Evolutionary conservation across 805 yeast species (phyloP), one percentile per base, ranked within the genome.

Genomic region (Ogataea pilisensis): DNA sequence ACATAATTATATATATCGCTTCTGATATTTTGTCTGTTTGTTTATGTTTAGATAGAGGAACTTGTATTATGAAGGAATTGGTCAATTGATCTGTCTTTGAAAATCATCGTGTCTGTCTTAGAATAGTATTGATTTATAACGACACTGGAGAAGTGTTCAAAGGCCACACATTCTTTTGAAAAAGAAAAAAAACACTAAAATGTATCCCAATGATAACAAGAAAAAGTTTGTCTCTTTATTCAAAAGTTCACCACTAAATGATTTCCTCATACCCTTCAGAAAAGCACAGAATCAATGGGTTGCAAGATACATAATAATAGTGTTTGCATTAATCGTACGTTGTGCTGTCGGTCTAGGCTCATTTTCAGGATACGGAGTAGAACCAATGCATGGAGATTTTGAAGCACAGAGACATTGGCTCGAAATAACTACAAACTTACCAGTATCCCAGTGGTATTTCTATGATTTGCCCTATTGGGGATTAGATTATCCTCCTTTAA

Each of bases 341-440:
- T 74, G 86, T 39, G 95, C 95, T 1, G 82, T 91, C 18, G 96
- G 96, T 0, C 68, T 90, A 28, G 99, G 98, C 1, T 74, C 88
- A 4, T 90, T 78, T 57, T 87, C 95, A 18, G 99, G 99, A 0
- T 59, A 62, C 45, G 64, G 65, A 8, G 66, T 70, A 2, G 79
- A 85, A 8, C 98, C 98, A 4, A 77, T 87, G 77, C 80, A 69
- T 67, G 99, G 99, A 6, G 99, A 93, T 59, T 91, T 93, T 56
- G 99, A 93, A 61, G 98, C 98, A 0, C 99, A 93, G 61, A 75
- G 99, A 50, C 99, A 91, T 61, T 93, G 99, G 99, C 73, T 93
- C 76, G 99, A 93, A 60, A 69, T 91, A 39, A 91, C 98, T 0
- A 78, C 72, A 30, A 78, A 80, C 51, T 60, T 90, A 36, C 93